Evolutionary conservation across 2,329 filamentous ascomycete species (phyloP), one percentile per base, ranked within the genome.

Genomic region (Aspergillus sergii): DNA sequence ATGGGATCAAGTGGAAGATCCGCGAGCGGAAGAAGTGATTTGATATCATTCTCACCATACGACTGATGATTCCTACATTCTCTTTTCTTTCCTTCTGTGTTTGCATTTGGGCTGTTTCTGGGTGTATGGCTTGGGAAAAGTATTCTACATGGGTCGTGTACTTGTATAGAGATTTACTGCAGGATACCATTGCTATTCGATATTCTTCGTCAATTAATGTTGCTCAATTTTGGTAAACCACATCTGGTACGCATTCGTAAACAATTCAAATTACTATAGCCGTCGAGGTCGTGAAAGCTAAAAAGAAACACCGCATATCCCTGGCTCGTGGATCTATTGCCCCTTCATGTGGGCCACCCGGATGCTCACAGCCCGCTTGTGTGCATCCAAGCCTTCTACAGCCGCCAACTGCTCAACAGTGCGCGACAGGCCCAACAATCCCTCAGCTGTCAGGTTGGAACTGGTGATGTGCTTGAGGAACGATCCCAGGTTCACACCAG

Each of bases 381-480:
- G 95, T 59, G 95, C 95, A 78, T 99, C 94, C 34, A 99, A 83
- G 76, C 96, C 92, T 79, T 99, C 95, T 2, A 98, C 94, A 73
- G 92, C 91, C 28, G 95, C 95, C 55, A 99, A 84, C 78, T 94
- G 91, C 93, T 98, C 97, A 58, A 99, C 95, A 5, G 95, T 93
- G 59, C 84, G 82, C 39, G 94, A 93, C 2, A 99, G 91, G 72
- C 96, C 95, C 71, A 86, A 86, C 66, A 99, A 82, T 26, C 95
- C 95, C 72, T 97, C 86, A 21, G 89, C 87, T 1, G 93, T 96
- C 65, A 99, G 85, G 78, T 96, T 92, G 0, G 93, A 93, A 81
- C 92, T 95, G 43, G 95, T 99, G 74, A 99, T 97, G 83, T 98
- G 93, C 83, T 99, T 99, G 77, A 97, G 87, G 80, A 97, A 99